phyloP scores from a whole-genome alignment of 140 eudicot genomes.

The Bidens hawaiensis region DNA sequence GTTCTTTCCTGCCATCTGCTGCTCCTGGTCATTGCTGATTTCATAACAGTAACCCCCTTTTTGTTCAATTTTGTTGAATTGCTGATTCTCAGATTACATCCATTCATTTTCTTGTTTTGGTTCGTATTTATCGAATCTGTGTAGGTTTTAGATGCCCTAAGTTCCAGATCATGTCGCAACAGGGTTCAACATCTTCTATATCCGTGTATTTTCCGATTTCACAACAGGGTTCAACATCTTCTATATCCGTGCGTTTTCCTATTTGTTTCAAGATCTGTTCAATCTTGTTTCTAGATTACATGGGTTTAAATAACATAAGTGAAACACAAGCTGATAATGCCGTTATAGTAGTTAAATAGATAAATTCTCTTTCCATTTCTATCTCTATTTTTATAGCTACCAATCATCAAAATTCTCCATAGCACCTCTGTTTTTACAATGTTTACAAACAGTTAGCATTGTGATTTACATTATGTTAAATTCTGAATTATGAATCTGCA shows the following conservation, averaged over 20 bases:
- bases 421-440: background rate
- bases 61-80: background rate
- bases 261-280: constrained; percentile 6
- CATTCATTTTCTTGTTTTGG: background rate
- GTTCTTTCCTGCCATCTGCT: background rate
- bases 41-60: background rate
- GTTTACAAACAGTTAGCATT: background rate
- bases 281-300: background rate
- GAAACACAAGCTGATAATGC: constrained; percentile 2
- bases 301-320: background rate
- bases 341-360: background rate
- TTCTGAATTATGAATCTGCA: constrained; percentile 3
- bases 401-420: background rate
- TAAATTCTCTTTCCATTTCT: background rate
- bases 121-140: background rate
- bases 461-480: constrained; percentile 4
- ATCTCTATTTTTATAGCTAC: constrained; percentile 7
- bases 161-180: background rate
- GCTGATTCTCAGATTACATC: background rate
- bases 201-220: background rate
- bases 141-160: constrained; percentile 1
- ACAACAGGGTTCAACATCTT: constrained; percentile 3
- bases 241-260: background rate
- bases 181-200: constrained; percentile 1
- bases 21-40: background rate